phyloP scores from a whole-genome alignment of 441 rosid genomes.

The Syzygium malaccense region DNA sequence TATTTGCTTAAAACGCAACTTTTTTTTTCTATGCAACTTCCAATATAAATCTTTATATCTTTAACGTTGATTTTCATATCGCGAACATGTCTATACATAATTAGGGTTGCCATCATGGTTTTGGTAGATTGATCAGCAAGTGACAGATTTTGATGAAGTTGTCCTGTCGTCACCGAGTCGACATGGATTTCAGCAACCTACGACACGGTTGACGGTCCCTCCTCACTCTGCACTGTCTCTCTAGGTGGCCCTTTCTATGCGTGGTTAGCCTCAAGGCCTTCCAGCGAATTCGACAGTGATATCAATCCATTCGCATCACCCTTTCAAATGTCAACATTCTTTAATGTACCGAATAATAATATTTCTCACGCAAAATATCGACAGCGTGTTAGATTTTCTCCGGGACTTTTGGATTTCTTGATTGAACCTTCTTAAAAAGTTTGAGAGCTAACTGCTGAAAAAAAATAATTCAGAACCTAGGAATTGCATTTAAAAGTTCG shows the following conservation, averaged over 20 bases:
- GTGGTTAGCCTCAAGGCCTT: not conserved
- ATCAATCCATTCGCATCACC: not conserved
- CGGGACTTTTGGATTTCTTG: not conserved
- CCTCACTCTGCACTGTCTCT: not conserved
- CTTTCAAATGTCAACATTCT: not conserved
- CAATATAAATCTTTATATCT: too few species aligned
- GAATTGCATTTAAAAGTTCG: not conserved
- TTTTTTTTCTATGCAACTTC: too few species aligned
- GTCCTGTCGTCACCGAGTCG: not conserved
- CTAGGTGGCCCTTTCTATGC: not conserved
- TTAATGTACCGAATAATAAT: not conserved
- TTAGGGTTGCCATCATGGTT: not conserved
- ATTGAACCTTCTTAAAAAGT: not conserved
- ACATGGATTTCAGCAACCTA: not conserved
- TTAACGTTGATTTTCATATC: too few species aligned
- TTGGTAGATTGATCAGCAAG: not conserved
- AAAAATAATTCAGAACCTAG: not conserved
- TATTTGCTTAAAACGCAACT: too few species aligned
- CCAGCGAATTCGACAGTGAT: not conserved
- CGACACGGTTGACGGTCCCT: not conserved
- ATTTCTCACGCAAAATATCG: too few species aligned
- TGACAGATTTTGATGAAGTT: not conserved
- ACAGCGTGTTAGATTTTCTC: not conserved
- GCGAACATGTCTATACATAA: too few species aligned
- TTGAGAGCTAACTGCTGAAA: not conserved